A percentile compares a stretch with the other conserved stretches of the same genome.
Conservation (phyloP, 148 eudicot genomes). For the Silene conica region DNA sequence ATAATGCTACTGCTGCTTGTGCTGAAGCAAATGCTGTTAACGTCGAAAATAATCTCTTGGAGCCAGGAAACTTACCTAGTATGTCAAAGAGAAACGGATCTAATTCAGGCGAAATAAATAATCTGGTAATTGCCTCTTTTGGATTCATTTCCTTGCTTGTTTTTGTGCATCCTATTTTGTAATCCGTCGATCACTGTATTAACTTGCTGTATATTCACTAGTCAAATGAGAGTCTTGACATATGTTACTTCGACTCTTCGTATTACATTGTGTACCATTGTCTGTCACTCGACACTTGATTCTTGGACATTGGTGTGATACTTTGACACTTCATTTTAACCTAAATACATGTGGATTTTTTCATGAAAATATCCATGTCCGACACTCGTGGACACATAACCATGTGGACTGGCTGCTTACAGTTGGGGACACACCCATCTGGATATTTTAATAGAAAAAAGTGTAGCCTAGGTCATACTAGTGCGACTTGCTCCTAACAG, state of each 20-base stretch:
- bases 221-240: neutral
- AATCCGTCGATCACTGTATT: neutral
- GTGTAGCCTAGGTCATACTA: neutral
- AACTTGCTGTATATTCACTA: neutral
- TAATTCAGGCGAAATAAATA: slow-evolving; percentile 25
- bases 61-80: slow-evolving; percentile 22
- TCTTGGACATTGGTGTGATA: neutral
- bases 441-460: too few relatives aligned
- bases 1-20: slow-evolving; percentile 19
- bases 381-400: neutral
- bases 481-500: too few relatives aligned
- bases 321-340: too few relatives aligned
- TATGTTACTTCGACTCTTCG: neutral
- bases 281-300: neutral
- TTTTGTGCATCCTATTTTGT: neutral
- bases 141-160: neutral
- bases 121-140: slow-evolving; percentile 36
- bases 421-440: neutral
- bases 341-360: neutral
- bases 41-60: slow-evolving; percentile 15
- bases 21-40: slow-evolving; percentile 24
- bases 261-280: neutral
- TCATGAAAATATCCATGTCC: neutral
- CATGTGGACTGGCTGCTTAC: neutral
- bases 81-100: slow-evolving; percentile 30